These are phyloP conservation scores for Sisymbrium irio DNA, from an alignment of 345 rosid species.

Conservation along the genomic window DNA sequence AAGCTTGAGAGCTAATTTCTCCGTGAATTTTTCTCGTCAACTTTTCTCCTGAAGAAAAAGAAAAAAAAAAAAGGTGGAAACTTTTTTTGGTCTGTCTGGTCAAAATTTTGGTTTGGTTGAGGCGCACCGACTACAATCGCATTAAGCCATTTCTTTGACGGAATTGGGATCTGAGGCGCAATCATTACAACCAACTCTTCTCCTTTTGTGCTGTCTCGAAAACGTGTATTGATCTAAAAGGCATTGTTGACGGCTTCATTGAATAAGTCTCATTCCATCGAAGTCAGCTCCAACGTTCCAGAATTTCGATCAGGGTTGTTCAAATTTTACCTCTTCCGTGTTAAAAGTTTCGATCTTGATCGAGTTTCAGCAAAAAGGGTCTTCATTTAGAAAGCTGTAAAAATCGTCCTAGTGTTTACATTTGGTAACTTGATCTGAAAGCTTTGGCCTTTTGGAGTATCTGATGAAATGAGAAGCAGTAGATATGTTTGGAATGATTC, in stretches of 20 bases:
- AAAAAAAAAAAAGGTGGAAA: slow-evolving; percentile 8
- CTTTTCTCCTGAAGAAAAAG: slow-evolving; percentile 16
- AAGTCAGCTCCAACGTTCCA: slow-evolving; percentile 27
- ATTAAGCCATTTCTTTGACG: slow-evolving; percentile 10
- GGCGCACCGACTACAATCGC: slow-evolving; percentile 28
- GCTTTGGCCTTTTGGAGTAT: neutral
- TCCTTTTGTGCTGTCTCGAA: slow-evolving; percentile 31
- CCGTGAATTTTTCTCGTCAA: slow-evolving; percentile 10
- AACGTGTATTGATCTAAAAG: slow-evolving; percentile 10
- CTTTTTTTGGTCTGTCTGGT: slow-evolving; percentile 32
- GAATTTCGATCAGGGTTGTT: slow-evolving; percentile 21
- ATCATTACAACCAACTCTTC: slow-evolving; percentile 32
- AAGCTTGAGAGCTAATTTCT: slow-evolving; percentile 37
- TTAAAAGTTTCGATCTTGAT: slow-evolving; percentile 31
- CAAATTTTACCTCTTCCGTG: neutral
- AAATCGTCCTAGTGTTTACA: neutral
- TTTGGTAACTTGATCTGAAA: neutral
- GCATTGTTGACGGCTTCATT: slow-evolving; percentile 10
- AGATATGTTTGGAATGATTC: slow-evolving; percentile 27
- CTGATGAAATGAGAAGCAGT: slow-evolving; percentile 44
- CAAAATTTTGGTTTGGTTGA: slow-evolving; percentile 30
- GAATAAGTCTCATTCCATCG: slow-evolving; percentile 8
- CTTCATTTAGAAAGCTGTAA: neutral
- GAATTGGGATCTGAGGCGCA: slow-evolving; percentile 26
- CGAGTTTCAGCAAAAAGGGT: slow-evolving; percentile 16